Conservation (phyloP, 345 rosid genomes). For the Acer campestre region DNA sequence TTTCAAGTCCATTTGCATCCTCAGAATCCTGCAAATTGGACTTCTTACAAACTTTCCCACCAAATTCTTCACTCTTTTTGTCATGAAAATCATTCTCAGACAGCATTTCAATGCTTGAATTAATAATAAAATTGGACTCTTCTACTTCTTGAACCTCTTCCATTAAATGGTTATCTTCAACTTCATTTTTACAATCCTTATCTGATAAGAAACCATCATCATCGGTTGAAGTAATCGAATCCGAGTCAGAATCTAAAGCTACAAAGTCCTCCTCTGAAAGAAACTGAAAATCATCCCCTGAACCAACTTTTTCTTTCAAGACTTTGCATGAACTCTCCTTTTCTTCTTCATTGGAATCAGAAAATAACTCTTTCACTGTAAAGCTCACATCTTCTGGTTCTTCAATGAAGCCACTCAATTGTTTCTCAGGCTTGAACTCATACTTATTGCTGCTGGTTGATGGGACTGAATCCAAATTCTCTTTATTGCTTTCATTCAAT, state of each 20-base stretch:
- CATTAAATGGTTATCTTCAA: constrained; percentile 28
- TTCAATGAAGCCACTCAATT: constrained; percentile 41
- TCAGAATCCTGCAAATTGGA: constrained; percentile 37
- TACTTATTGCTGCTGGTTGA: constrained; percentile 40
- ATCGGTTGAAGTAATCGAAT: constrained; percentile 57
- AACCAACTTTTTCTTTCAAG: constrained; percentile 11
- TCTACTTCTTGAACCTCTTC: constrained; percentile 36
- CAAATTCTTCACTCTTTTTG: constrained; percentile 18
- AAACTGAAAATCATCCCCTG: constrained; percentile 32
- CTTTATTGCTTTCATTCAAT: constrained; percentile 32
- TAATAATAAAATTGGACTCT: constrained; percentile 21
- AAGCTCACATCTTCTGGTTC: constrained; percentile 48
- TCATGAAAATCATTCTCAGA: constrained; percentile 12
- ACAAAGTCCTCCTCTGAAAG: constrained; percentile 47
- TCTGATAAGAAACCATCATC: constrained; percentile 65
- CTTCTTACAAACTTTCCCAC: constrained; percentile 15
- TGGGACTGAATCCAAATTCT: constrained; percentile 25
- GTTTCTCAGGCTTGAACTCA: constrained; percentile 33
- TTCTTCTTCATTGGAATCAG: constrained; percentile 31
- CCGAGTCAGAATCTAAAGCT: constrained; percentile 48
- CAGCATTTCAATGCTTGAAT: not conserved
- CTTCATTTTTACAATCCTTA: constrained; percentile 23
- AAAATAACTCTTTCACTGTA: constrained; percentile 35
- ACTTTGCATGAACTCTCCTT: not conserved
- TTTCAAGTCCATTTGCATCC: constrained; percentile 56